Percentiles rank a stretch among this genome's conserved stretches.
Conservation (phyloP, 257 asterid species). For the Gentiana dahurica region DNA sequence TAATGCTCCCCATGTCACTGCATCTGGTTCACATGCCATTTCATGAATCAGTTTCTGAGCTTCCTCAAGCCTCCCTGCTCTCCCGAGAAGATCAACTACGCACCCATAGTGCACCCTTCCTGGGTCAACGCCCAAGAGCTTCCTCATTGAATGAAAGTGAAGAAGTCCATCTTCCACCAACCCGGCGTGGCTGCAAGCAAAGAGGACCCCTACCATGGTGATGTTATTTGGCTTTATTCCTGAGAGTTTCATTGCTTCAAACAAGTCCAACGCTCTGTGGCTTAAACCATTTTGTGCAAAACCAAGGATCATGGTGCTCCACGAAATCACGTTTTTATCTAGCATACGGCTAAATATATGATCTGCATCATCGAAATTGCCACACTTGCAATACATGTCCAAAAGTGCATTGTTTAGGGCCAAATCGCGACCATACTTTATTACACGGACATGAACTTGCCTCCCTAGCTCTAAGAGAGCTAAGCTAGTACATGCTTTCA, state of each 20-base stretch:
- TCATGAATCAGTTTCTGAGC: conserved; percentile 27
- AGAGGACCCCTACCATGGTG: conserved; percentile 29
- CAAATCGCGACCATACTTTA: conserved; percentile 64
- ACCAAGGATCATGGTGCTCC: conserved; percentile 42
- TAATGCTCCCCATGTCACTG: conserved; percentile 48
- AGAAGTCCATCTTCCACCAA: conserved; percentile 23
- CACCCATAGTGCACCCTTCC: conserved; percentile 39
- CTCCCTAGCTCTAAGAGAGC: conserved; percentile 75
- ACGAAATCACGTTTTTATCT: conserved; percentile 25
- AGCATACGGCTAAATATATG: conserved; percentile 30
- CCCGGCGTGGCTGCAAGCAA: conserved; percentile 40
- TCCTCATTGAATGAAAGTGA: conserved; percentile 29
- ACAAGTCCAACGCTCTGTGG: conserved; percentile 20
- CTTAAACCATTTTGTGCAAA: conserved; percentile 34
- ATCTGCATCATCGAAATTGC: conserved; percentile 22
- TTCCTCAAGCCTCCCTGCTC: conserved; percentile 36
- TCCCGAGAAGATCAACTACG: conserved; percentile 39
- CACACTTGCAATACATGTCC: conserved; percentile 48
- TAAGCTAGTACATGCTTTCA: conserved; percentile 78
- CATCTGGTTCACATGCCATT: conserved; percentile 36
- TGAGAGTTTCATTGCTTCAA: conserved; percentile 24
- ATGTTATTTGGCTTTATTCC: conserved; percentile 24
- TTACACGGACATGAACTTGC: conserved; percentile 71
- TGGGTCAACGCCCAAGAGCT: conserved; percentile 21
- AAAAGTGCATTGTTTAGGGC: conserved; percentile 70